These are phyloP conservation scores for Phialophora macrospora DNA, from an alignment of 2,329 filamentous ascomycete genomes.

Conservation along the genomic window DNA sequence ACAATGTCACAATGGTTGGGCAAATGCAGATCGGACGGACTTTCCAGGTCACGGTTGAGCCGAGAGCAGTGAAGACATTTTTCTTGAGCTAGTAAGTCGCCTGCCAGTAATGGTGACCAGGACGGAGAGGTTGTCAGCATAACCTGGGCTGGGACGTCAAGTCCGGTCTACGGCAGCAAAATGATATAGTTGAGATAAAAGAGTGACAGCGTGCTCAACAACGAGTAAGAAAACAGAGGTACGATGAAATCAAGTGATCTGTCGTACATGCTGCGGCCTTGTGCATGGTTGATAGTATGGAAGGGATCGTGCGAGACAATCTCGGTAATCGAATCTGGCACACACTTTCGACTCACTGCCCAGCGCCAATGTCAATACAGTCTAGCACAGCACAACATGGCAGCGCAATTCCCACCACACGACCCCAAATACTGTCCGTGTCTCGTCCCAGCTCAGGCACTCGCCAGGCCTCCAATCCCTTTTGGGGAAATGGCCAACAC, in stretches of 20 bases:
- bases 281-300: background rate
- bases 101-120: background rate
- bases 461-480: background rate
- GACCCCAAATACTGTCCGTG: background rate
- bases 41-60: constrained; percentile 21
- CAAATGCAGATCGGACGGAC: constrained; percentile 11
- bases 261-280: background rate
- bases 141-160: background rate
- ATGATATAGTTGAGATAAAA: background rate
- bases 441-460: background rate
- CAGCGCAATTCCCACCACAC: too few species aligned
- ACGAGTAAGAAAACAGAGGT: background rate
- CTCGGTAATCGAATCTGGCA: background rate
- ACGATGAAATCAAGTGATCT: background rate
- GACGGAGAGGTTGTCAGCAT: background rate
- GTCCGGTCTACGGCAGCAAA: background rate
- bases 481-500: constrained; percentile 8
- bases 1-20: constrained; percentile 25
- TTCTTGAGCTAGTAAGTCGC: constrained; percentile 17
- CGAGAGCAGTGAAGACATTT: constrained; percentile 24
- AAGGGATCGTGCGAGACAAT: background rate
- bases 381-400: background rate
- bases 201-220: background rate
- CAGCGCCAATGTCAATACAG: background rate
- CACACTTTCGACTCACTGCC: background rate